Conservation (phyloP, 176 grass and related monocot species). For the Pontederia crassipes region DNA sequence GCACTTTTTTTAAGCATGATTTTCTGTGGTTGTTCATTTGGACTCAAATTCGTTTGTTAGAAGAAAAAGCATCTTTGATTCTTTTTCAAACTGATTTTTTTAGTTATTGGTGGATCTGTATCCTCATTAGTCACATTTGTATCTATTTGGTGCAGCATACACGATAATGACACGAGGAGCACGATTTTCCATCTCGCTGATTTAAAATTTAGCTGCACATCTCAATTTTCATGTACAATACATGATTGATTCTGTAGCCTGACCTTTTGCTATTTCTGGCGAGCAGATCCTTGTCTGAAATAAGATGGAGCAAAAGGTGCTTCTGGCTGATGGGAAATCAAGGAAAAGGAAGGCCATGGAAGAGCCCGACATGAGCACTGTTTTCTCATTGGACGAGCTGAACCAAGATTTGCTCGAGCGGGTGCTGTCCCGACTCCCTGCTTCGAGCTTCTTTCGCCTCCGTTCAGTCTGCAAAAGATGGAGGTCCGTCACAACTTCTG, state of each 20-base stretch:
- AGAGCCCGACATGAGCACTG: background rate
- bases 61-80: too few relatives aligned
- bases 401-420: slow-evolving; percentile 74
- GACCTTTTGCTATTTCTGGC: background rate
- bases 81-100: too few relatives aligned
- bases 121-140: too few relatives aligned
- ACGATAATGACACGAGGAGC: too few relatives aligned
- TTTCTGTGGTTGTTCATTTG: too few relatives aligned
- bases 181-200: too few relatives aligned
- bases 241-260: background rate
- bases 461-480: slow-evolving; percentile 52
- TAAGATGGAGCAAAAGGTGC: background rate
- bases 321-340: background rate
- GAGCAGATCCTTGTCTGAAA: background rate
- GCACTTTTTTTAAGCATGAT: too few relatives aligned
- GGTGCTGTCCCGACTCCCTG: slow-evolving; percentile 56
- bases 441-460: slow-evolving; percentile 55
- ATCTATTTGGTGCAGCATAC: too few relatives aligned
- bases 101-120: too few relatives aligned
- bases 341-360: slow-evolving; percentile 24
- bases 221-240: too few relatives aligned
- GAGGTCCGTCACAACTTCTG: slow-evolving; percentile 31
- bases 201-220: too few relatives aligned
- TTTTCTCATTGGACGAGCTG: slow-evolving; percentile 33
- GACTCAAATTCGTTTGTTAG: too few relatives aligned